These are phyloP conservation scores for Aegle marmelos DNA, from an alignment of 345 rosid species.

Conservation along the genomic window DNA sequence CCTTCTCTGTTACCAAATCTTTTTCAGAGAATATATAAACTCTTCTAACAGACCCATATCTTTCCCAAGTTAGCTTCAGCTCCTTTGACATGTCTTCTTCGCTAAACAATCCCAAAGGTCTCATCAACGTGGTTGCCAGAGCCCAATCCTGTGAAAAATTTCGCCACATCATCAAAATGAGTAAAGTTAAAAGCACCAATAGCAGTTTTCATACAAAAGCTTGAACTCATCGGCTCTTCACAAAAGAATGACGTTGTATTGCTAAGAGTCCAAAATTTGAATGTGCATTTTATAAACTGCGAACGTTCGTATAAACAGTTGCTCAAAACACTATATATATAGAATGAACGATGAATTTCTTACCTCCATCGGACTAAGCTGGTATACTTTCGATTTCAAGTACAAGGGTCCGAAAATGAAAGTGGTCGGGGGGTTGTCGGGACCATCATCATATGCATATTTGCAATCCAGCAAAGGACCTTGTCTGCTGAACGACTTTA, in stretches of 20 bases:
- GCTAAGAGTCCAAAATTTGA: no score
- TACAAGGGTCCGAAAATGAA: conserved; percentile 34
- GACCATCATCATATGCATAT: conserved; percentile 38
- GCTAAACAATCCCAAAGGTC: conserved; percentile 37
- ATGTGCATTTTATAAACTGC: no score
- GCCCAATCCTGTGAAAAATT: conserved; percentile 35
- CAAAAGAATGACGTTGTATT: no score
- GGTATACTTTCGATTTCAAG: conserved; percentile 31
- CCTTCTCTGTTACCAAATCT: conserved; percentile 26
- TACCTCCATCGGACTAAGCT: conserved; percentile 57
- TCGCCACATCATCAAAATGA: not conserved
- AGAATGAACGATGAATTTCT: not conserved
- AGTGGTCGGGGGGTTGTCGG: conserved; percentile 44
- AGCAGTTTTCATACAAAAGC: not conserved
- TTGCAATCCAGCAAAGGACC: conserved; percentile 34
- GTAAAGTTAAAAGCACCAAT: not conserved
- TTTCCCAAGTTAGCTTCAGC: conserved; percentile 30
- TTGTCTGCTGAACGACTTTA: conserved; percentile 29
- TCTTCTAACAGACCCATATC: conserved; percentile 46
- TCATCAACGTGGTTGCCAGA: conserved; percentile 43
- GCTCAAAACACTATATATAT: not conserved
- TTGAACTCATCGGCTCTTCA: no score
- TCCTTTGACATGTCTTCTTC: conserved; percentile 35
- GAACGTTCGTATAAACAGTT: not conserved
- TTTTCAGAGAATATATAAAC: conserved; percentile 37